Conservation (phyloP, 1,284 basidiomycete species). For the Moniliella sp. region DNA sequence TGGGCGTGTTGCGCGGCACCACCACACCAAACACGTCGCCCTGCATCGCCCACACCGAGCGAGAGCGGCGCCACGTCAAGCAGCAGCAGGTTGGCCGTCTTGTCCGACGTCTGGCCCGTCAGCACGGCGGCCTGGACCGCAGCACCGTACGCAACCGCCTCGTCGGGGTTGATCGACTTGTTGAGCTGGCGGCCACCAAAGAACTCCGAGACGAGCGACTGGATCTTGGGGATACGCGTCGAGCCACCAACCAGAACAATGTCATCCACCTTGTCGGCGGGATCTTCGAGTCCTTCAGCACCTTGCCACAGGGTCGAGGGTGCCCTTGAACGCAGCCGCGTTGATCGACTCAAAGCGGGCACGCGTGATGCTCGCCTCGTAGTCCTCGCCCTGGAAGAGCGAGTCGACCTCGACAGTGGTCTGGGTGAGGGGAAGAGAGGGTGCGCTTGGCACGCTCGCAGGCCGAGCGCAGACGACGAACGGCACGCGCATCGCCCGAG, state of each 20-base stretch:
- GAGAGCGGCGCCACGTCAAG: slow-evolving; percentile 33
- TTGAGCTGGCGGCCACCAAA: slow-evolving; percentile 91
- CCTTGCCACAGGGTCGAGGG: slow-evolving; percentile 91
- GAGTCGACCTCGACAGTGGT: slow-evolving; percentile 98
- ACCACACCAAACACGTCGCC: slow-evolving; percentile 33
- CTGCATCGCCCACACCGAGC: slow-evolving; percentile 35
- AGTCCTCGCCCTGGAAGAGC: slow-evolving; percentile 56
- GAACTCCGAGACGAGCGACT: slow-evolving; percentile 88
- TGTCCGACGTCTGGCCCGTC: slow-evolving; percentile 34
- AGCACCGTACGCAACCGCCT: slow-evolving; percentile 37
- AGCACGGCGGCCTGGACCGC: slow-evolving; percentile 33
- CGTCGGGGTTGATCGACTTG: slow-evolving; percentile 53
- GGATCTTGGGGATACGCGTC: slow-evolving; percentile 98
- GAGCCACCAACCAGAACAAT: slow-evolving; percentile 98
- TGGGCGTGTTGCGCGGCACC: slow-evolving; percentile 33
- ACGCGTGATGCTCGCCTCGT: slow-evolving; percentile 38
- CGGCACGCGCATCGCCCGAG: slow-evolving; percentile 78
- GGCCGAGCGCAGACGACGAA: slow-evolving; percentile 78
- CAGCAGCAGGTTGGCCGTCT: slow-evolving; percentile 33
- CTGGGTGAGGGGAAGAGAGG: slow-evolving; percentile 85
- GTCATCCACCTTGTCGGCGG: slow-evolving; percentile 90
- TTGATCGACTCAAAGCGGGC: slow-evolving; percentile 99
- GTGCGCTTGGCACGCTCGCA: slow-evolving; percentile 99
- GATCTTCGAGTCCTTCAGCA: slow-evolving; percentile 96
- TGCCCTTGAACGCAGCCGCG: slow-evolving; percentile 76